phyloP scores from a whole-genome alignment of 2,329 filamentous ascomycete species.

The Lachnellula occidentalis region DNA sequence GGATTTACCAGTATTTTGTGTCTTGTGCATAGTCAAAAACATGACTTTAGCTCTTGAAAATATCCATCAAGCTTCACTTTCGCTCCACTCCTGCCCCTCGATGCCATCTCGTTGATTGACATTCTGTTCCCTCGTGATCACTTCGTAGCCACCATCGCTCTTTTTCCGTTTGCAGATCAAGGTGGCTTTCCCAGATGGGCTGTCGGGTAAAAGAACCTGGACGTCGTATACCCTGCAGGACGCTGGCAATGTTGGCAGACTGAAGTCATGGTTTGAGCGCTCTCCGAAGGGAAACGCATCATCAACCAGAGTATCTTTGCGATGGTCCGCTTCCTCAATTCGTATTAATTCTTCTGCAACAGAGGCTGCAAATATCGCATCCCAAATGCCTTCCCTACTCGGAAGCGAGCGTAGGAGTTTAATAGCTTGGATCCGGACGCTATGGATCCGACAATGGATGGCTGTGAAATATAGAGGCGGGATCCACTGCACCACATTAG shows the following conservation, averaged over 20 bases:
- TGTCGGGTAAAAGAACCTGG: background rate
- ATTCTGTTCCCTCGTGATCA: no score
- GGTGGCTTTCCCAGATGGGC: no score
- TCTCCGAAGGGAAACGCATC: background rate
- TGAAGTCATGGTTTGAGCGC: background rate
- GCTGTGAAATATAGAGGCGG: background rate
- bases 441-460: background rate
- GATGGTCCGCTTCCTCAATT: background rate
- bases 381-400: background rate
- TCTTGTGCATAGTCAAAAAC: no score
- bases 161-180: no score
- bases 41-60: no score
- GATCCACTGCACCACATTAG: background rate
- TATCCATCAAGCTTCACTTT: no score
- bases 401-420: background rate
- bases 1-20: no score
- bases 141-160: no score
- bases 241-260: background rate
- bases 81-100: no score
- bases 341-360: background rate
- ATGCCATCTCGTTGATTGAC: no score
- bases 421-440: background rate
- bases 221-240: background rate
- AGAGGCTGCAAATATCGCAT: background rate
- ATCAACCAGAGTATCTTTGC: no score